Base-by-base conservation (phyloP, 352 stramenopile genomes). In the Phytophthora pinifolia region DNA sequence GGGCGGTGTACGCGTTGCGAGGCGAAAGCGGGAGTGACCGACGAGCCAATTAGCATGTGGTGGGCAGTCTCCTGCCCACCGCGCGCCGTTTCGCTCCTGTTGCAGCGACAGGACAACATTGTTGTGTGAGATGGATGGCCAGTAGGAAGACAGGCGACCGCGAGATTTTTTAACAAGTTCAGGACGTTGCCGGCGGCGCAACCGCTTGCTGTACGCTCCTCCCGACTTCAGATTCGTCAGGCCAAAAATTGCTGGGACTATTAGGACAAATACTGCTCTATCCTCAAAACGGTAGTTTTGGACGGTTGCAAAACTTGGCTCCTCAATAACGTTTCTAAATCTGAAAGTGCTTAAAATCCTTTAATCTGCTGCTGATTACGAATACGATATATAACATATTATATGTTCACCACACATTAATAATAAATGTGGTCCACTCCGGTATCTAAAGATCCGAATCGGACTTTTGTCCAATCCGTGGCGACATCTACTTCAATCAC, bases 1-100 rank as follows among this genome's bases (percentile, higher is more conserved):
- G 30, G 61, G 44, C 37, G 52, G 50, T 62, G 33, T 33, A 41
- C 55, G 45, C 37, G 48, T 39, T 49, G 17, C 1, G 18, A 46
- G 34, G 59, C 41, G 53, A 72, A 65, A 70, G 43, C 42, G n/a
- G 50, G 55, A 65, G 41, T 69, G 60, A 27, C 22, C 22, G 22
- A 27, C 22, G 22, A 27, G 22, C 22, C 4, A 27, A 27, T 27
- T 27, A 27, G 22, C 29, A 25, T 25, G 41, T 10, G 22, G 18
- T 25, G 37, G 6, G 27, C 42, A 15, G 42, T 15, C n/a, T 41
- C 44, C 41, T 46, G 41, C 41, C 41, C 41, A 34, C 17, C 18
- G 9, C 43, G 9, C 55, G 49, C 58, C 58, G 50, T 66, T 59
- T 66, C 58, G 58, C 58, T 52, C 39, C 37, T 29, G 37, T 51